phyloP scores from a whole-genome alignment of 768 basidiomycete species.

The Lactarius trivialis region DNA sequence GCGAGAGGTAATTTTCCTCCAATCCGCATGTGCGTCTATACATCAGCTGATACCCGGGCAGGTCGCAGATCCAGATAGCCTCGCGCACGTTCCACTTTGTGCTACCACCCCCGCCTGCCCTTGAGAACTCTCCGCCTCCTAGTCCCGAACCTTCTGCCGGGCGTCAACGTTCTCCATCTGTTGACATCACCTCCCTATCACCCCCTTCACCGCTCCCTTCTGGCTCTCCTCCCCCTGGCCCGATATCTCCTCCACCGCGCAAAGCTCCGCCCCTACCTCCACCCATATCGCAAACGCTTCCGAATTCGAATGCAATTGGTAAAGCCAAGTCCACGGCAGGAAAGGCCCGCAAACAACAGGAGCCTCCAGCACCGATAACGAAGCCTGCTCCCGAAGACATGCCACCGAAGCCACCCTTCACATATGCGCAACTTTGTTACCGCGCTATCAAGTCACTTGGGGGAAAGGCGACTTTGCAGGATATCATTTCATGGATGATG shows the following conservation, averaged over 20 bases:
- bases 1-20: constrained; percentile 57
- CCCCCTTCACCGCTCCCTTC: constrained; percentile 79
- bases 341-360: constrained; percentile 13
- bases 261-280: constrained; percentile 44
- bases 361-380: constrained; percentile 33
- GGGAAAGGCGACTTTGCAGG: constrained; percentile 84
- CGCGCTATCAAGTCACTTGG: constrained; percentile 77
- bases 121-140: constrained; percentile 76
- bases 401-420: constrained; percentile 83
- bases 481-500: constrained; percentile 89
- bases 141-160: constrained; percentile 66
- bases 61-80: constrained; percentile 95
- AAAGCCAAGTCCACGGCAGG: constrained; percentile 16
- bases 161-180: constrained; percentile 65
- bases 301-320: constrained; percentile 55
- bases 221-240: constrained; percentile 60
- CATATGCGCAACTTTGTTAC: constrained; percentile 89
- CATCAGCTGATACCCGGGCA: constrained; percentile 30
- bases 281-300: constrained; percentile 41
- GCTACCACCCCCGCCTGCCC: constrained; percentile 78
- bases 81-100: constrained; percentile 96
- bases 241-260: constrained; percentile 36
- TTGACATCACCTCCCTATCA: constrained; percentile 65
- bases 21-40: constrained; percentile 9
- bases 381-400: constrained; percentile 63